Base-by-base conservation (phyloP, 2,329 filamentous ascomycete species). In the Helicocarpus griseus region DNA sequence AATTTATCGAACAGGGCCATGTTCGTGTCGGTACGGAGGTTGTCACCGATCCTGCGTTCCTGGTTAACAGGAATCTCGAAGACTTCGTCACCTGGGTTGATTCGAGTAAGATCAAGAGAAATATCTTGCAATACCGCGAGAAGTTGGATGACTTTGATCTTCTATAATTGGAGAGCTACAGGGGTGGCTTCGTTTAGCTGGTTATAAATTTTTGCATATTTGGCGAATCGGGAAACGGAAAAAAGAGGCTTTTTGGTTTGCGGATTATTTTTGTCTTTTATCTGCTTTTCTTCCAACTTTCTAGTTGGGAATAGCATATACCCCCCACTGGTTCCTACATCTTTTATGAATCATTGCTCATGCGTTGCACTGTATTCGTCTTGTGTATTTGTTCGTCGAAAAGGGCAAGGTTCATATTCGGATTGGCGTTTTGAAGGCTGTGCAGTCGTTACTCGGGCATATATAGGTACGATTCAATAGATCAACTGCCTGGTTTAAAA, bases 21-120 rank as follows among this genome's bases (percentile, higher is more conserved):
- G 89, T 97, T 3, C 78, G 91, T 45, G 89, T 95, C 1, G 91
- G 91, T 11, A 90, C 89, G 0, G 89, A 96, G 64, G 86, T 90
- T 1, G 80, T 96, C 24, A 94, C 87, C 2, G 91, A 97, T 66
- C 83, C 89, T 26, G 90, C 89, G 0, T 96, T 89, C 63, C 70
- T 96, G 49, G 89, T 97, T 6, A 93, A 88, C 35, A 78, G 90
- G 58, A 87, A 82, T 55, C 88, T 95, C 79, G 91, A 97, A 72
- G 91, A 97, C 71, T 95, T 94, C 67, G 86, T 97, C 17, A 96
- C 91, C 0, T 97, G 91, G 91, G 85, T 91, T 8, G 87, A 94
- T 62, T 89, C 88, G 54, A 94, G 88, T 70, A 96, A 96, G 86
- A 90, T 97, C 69, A 95, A 95, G 85, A 81, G 86, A 65, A 93